Evolutionary conservation across 2,329 filamentous ascomycete genomes (phyloP).

Genomic region (Calonectria hongkongensis): DNA sequence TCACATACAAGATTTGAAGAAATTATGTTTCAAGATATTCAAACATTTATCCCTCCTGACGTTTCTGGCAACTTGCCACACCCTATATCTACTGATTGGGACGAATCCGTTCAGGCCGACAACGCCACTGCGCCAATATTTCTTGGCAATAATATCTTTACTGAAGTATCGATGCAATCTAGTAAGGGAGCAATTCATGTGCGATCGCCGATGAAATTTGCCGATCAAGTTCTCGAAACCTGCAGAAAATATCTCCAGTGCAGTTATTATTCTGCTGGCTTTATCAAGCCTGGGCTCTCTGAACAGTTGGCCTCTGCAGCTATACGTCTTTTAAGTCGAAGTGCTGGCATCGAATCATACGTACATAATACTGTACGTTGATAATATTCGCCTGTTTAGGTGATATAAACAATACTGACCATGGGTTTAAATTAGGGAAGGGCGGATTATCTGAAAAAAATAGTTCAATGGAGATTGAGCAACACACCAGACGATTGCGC

Average conservation of each 20-base stretch:
- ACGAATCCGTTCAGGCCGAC: no score
- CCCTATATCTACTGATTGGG: no score
- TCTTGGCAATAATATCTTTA: neutral
- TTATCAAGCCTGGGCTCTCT: neutral
- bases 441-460: neutral
- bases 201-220: neutral
- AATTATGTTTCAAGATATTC: no score
- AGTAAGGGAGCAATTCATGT: no score
- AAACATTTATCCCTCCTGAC: no score
- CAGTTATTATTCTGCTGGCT: no score
- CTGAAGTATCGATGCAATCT: neutral
- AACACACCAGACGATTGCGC: neutral
- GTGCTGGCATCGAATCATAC: neutral
- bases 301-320: neutral
- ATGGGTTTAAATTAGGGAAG: neutral
- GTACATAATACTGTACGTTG: neutral
- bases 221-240: neutral
- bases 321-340: neutral
- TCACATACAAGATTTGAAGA: no score
- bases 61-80: no score
- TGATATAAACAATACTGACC: no score
- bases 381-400: no score
- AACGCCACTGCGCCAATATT: neutral
- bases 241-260: neutral
- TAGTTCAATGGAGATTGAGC: neutral